phyloP scores from a whole-genome alignment of 495 filamentous ascomycete genomes.

The Tuber microsphaerosporum region DNA sequence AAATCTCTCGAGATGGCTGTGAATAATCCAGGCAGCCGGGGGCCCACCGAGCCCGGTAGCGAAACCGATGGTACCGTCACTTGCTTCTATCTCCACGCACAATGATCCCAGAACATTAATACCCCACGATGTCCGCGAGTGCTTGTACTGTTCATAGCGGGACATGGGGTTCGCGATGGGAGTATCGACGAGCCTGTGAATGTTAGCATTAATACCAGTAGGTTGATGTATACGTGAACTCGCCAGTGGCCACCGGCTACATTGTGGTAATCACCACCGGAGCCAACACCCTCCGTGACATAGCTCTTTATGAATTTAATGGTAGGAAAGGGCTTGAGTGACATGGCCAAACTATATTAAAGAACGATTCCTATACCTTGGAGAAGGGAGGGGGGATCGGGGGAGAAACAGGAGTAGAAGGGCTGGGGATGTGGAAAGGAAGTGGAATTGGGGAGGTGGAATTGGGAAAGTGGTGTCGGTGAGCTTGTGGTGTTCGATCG shows the following conservation, averaged over 20 bases:
- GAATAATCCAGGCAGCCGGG: slow-evolving; percentile 84
- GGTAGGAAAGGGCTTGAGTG: slow-evolving; percentile 50
- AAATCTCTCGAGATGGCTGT: slow-evolving; percentile 86
- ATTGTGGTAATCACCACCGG: slow-evolving; percentile 89
- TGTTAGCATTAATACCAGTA: background rate
- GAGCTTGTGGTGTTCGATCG: too few species aligned
- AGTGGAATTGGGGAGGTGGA: background rate
- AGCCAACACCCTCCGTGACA: slow-evolving; percentile 77
- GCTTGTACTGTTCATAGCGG: slow-evolving; percentile 74
- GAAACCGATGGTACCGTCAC: slow-evolving; percentile 82
- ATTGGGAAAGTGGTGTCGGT: background rate
- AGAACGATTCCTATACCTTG: background rate
- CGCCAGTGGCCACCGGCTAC: slow-evolving; percentile 83
- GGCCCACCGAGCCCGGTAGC: slow-evolving; percentile 88
- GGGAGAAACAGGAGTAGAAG: background rate
- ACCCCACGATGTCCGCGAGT: slow-evolving; percentile 83
- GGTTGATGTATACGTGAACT: slow-evolving; percentile 13
- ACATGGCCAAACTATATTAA: slow-evolving; percentile 11
- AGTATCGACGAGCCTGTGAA: slow-evolving; percentile 67
- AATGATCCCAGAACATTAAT: slow-evolving; percentile 93
- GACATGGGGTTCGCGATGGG: slow-evolving; percentile 90
- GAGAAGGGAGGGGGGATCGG: background rate
- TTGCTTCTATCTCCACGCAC: slow-evolving; percentile 83
- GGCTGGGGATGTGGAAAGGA: background rate
- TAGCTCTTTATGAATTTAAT: slow-evolving; percentile 78